phyloP scores from a whole-genome alignment of 164 flowering plant species.

The Sedum album region DNA sequence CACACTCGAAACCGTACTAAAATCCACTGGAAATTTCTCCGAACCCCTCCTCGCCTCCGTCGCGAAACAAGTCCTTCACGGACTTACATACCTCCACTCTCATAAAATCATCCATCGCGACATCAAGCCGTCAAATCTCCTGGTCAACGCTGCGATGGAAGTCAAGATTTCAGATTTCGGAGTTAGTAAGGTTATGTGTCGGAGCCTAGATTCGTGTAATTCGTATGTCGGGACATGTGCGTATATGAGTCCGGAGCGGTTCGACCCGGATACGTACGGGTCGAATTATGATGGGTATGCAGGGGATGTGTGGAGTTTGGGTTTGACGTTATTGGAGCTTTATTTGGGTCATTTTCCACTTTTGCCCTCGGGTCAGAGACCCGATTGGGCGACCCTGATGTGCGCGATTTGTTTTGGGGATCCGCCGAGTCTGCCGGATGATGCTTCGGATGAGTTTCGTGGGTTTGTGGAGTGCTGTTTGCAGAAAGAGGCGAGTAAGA shows the following conservation, averaged over 20 bases:
- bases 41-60: conserved; percentile 29
- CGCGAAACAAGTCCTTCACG: conserved; percentile 32
- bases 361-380: conserved; percentile 17
- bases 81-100: conserved; percentile 41
- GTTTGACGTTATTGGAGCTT: conserved; percentile 41
- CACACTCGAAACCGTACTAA: conserved; percentile 30
- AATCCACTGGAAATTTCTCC: conserved; percentile 13
- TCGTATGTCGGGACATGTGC: conserved; percentile 41
- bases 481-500: conserved; percentile 41
- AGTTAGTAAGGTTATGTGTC: conserved; percentile 25
- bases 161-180: conserved; percentile 66
- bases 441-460: conserved; percentile 37
- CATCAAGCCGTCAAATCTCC: conserved; percentile 54
- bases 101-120: conserved; percentile 49
- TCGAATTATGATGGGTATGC: conserved; percentile 10
- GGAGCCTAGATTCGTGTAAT: conserved; percentile 8
- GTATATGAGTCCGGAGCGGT: conserved; percentile 10
- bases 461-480: conserved; percentile 39
- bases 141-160: conserved; percentile 31
- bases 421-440: conserved; percentile 25
- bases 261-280: conserved; percentile 35
- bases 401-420: conserved; percentile 54
- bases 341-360: conserved; percentile 43
- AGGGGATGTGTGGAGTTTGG: conserved; percentile 42
- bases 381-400: conserved; percentile 42